These are phyloP conservation scores for Amesomyces nigricolor DNA, from an alignment of 2,329 filamentous ascomycete species.

Conservation along the genomic window DNA sequence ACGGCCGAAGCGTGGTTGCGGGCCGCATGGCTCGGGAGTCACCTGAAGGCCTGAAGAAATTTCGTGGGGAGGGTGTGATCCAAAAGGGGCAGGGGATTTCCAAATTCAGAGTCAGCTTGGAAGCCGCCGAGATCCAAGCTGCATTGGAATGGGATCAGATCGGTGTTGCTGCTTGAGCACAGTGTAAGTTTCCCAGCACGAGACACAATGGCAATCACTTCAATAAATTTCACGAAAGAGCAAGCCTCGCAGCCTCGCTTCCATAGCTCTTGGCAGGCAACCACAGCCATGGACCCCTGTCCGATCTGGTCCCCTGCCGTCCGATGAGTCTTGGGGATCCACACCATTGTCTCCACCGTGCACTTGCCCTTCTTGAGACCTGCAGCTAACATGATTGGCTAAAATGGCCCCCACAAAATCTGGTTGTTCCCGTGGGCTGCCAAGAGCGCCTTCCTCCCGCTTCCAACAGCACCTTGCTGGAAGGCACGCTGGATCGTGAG, in stretches of 20 bases:
- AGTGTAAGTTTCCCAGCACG: too few species aligned
- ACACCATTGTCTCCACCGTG: not conserved
- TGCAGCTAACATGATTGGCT: slow-evolving; percentile 6
- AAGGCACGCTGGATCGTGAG: too few species aligned
- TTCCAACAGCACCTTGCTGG: too few species aligned
- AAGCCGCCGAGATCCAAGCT: too few species aligned
- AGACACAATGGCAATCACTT: too few species aligned
- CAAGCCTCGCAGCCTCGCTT: not conserved
- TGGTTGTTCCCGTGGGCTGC: not conserved
- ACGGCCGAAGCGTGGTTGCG: slow-evolving; percentile 17
- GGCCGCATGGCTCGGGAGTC: slow-evolving; percentile 19
- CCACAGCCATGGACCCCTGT: not conserved
- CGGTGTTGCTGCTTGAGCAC: too few species aligned
- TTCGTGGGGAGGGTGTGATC: not conserved
- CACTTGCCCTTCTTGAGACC: slow-evolving; percentile 14
- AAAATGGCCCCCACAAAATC: not conserved
- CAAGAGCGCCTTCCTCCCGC: too few species aligned
- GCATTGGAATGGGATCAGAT: too few species aligned
- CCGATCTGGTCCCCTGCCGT: not conserved
- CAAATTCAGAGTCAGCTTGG: too few species aligned
- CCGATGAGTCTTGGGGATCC: not conserved
- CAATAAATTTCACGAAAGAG: not conserved
- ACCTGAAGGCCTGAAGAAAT: not conserved
- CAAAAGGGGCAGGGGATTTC: not conserved
- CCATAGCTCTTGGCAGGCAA: not conserved